These are phyloP conservation scores for Metroxylon sagu DNA, from an alignment of 176 grass and related monocot species.

Conservation along the genomic window DNA sequence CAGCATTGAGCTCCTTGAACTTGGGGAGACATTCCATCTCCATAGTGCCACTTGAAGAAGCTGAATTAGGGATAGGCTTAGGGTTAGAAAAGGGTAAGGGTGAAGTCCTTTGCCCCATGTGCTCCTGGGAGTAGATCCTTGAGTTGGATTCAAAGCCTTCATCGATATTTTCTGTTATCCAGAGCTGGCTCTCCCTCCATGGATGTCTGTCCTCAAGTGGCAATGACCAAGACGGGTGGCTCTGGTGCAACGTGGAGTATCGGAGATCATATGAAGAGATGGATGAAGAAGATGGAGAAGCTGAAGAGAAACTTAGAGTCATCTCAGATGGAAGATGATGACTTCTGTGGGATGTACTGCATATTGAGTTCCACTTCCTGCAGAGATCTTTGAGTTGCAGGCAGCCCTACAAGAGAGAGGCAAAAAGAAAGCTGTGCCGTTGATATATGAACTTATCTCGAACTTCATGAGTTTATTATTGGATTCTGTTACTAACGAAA, in stretches of 20 bases:
- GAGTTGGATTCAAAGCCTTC: too few species aligned
- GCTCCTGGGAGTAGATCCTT: too few species aligned
- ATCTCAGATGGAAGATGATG: constrained; percentile 14
- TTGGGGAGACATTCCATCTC: constrained; percentile 52
- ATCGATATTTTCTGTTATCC: too few species aligned
- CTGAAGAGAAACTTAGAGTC: constrained; percentile 33
- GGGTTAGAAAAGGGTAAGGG: too few species aligned
- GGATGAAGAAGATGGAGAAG: constrained; percentile 29
- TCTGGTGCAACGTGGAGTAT: constrained; percentile 1
- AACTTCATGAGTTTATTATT: too few species aligned
- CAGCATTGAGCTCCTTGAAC: constrained; percentile 93
- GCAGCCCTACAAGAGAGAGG: constrained; percentile 25
- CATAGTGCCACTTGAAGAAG: constrained; percentile 30
- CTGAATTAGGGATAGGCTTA: too few species aligned
- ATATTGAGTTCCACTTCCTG: constrained; percentile 57
- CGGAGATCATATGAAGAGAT: constrained; percentile 21
- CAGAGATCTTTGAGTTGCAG: constrained; percentile 35
- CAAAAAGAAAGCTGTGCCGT: not conserved
- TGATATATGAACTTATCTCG: not conserved
- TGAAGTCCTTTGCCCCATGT: too few species aligned
- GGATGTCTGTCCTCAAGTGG: too few species aligned
- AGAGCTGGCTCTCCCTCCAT: too few species aligned
- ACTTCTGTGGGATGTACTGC: constrained; percentile 23
- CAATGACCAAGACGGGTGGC: not conserved
- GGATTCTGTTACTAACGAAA: too few species aligned